Evolutionary conservation across 495 filamentous ascomycete genomes (phyloP).

Genomic region (Trichoderma erinaceum): DNA sequence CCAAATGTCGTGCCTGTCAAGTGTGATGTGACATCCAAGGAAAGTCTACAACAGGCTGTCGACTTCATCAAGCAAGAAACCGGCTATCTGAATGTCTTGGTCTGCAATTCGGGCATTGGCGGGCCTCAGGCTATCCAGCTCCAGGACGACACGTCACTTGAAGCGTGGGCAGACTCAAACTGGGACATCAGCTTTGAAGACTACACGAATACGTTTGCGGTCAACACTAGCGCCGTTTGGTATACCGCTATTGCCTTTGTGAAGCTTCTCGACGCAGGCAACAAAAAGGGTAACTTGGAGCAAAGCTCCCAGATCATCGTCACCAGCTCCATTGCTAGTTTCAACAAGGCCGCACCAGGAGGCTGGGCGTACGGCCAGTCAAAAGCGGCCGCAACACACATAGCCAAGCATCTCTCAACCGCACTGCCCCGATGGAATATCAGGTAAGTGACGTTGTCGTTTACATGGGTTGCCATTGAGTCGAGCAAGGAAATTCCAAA

Average conservation of each 20-base stretch:
- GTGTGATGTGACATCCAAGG: slow-evolving; percentile 62
- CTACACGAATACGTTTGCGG: slow-evolving; percentile 50
- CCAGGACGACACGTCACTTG: slow-evolving; percentile 34
- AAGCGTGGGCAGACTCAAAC: slow-evolving; percentile 47
- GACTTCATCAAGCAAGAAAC: slow-evolving; percentile 46
- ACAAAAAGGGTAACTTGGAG: slow-evolving; percentile 45
- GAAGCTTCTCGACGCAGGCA: slow-evolving; percentile 55
- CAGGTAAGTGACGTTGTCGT: slow-evolving; percentile 26
- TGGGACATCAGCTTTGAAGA: slow-evolving; percentile 49
- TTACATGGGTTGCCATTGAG: slow-evolving; percentile 31
- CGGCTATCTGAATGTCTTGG: slow-evolving; percentile 56
- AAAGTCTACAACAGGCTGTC: slow-evolving; percentile 49
- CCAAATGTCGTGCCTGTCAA: slow-evolving; percentile 48
- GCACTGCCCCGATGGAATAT: slow-evolving; percentile 52
- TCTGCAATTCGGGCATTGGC: slow-evolving; percentile 60
- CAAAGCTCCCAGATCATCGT: slow-evolving; percentile 59
- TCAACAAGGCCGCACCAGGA: slow-evolving; percentile 49
- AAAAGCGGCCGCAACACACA: slow-evolving; percentile 58
- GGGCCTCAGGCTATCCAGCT: slow-evolving; percentile 42
- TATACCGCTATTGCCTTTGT: slow-evolving; percentile 60
- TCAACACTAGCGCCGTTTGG: slow-evolving; percentile 56
- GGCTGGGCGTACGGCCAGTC: slow-evolving; percentile 55
- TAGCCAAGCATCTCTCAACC: slow-evolving; percentile 57
- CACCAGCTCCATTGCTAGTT: slow-evolving; percentile 56
- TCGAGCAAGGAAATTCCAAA: neutral